Evolutionary conservation across 768 basidiomycete species (phyloP).

Genomic region (Collybia nuda): DNA sequence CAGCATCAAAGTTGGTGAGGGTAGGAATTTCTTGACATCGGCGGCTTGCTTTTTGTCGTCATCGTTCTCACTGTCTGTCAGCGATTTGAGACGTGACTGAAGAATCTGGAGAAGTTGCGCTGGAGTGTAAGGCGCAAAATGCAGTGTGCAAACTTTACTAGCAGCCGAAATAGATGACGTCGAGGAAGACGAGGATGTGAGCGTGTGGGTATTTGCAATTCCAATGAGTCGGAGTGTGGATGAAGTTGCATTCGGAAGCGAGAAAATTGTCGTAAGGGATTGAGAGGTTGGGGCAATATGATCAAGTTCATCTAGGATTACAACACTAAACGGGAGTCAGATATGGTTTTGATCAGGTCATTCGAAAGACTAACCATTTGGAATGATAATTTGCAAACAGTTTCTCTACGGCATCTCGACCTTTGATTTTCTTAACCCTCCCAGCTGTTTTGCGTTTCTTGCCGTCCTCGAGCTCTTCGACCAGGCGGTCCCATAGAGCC

Average conservation of each 20-base stretch:
- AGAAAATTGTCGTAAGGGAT: conserved; percentile 62
- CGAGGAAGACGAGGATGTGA: conserved; percentile 54
- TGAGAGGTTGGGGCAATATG: conserved; percentile 67
- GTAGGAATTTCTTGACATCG: conserved; percentile 55
- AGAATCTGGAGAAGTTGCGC: conserved; percentile 70
- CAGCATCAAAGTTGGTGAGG: conserved; percentile 61
- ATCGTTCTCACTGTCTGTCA: conserved; percentile 36
- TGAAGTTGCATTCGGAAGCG: conserved; percentile 55
- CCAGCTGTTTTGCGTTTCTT: conserved; percentile 33
- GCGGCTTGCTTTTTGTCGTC: conserved; percentile 22
- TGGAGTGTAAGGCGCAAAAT: conserved; percentile 80
- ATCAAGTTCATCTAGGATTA: conserved; percentile 87
- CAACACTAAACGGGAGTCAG: conserved; percentile 45
- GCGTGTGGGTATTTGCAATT: conserved; percentile 88
- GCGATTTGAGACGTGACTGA: conserved; percentile 55
- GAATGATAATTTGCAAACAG: conserved; percentile 39
- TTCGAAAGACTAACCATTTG: conserved; percentile 48
- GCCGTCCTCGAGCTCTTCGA: conserved; percentile 48
- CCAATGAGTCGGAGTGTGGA: conserved; percentile 69
- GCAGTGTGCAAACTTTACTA: conserved; percentile 58
- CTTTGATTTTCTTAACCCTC: conserved; percentile 42
- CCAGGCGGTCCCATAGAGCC: conserved; percentile 67
- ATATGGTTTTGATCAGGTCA: conserved; percentile 2
- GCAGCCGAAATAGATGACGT: conserved; percentile 32
- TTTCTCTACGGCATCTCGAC: conserved; percentile 45